A percentile compares a stretch with the other conserved stretches of the same genome.
phyloP scores from a whole-genome alignment of 768 basidiomycete species.

The Holtermanniella nyarrowii region DNA sequence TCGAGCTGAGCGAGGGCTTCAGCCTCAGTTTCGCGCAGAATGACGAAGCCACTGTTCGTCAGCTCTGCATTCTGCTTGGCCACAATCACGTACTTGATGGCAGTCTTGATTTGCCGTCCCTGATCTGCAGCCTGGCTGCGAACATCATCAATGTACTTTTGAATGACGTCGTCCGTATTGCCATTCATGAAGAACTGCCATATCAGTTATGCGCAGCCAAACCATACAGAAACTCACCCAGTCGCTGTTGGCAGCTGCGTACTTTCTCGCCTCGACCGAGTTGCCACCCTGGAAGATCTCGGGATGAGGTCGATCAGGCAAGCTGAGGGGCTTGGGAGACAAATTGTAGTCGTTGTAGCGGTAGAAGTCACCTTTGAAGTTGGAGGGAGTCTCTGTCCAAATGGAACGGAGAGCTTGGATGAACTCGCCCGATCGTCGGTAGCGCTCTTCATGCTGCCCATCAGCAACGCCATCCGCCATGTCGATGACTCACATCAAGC shows the following conservation, averaged over 20 bases:
- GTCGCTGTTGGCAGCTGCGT: too few relatives aligned
- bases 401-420: slow-evolving; percentile 25
- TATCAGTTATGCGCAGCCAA: too few relatives aligned
- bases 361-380: slow-evolving; percentile 29
- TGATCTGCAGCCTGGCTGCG: too few relatives aligned
- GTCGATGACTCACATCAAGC: slow-evolving; percentile 3
- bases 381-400: slow-evolving; percentile 19
- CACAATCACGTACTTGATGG: slow-evolving; percentile 25
- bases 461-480: background rate
- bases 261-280: too few relatives aligned
- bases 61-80: slow-evolving; percentile 11
- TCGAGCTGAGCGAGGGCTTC: slow-evolving; percentile 24
- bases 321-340: too few relatives aligned
- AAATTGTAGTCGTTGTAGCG: slow-evolving; percentile 21
- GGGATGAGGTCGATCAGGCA: too few relatives aligned
- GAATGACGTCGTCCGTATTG: slow-evolving; percentile 15
- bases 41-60: background rate
- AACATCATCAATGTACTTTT: slow-evolving; percentile 24
- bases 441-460: slow-evolving; percentile 16
- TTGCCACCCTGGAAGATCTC: too few relatives aligned
- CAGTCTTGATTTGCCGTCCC: slow-evolving; percentile 26
- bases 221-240: too few relatives aligned
- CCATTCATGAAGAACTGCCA: too few relatives aligned
- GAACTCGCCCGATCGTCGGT: slow-evolving; percentile 24
- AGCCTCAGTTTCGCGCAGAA: background rate